Conservation (phyloP, 1,139 yeast species). For the Hyphopichia fennica region DNA sequence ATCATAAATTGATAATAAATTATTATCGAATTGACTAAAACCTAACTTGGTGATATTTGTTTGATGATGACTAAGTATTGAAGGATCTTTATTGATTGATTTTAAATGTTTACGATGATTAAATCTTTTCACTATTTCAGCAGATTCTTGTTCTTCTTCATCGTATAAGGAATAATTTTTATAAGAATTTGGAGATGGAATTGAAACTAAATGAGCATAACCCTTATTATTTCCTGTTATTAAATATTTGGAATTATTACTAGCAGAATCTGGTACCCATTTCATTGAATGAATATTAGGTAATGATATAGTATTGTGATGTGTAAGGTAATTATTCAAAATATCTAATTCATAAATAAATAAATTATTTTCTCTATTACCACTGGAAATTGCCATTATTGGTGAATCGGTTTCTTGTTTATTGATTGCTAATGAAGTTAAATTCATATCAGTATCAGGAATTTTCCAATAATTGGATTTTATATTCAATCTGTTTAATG, state of each 20-base stretch:
- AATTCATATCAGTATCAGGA: conserved; percentile 56
- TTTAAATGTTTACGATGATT: conserved; percentile 66
- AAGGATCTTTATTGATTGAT: conserved; percentile 20
- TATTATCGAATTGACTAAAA: conserved; percentile 17
- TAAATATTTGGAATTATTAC: conserved; percentile 34
- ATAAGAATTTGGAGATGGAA: conserved; percentile 50
- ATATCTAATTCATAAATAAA: conserved; percentile 61
- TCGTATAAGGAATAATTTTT: conserved; percentile 8
- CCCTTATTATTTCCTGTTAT: conserved; percentile 75
- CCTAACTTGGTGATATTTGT: conserved; percentile 29
- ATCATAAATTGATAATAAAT: conserved; percentile 57
- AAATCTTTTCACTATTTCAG: conserved; percentile 72
- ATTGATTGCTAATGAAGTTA: conserved; percentile 52
- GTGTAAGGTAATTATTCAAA: conserved; percentile 51
- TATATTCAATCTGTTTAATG: conserved; percentile 42
- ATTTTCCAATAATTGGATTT: conserved; percentile 71
- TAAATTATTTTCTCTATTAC: conserved; percentile 53
- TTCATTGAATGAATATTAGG: conserved; percentile 66
- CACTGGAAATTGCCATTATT: conserved; percentile 65
- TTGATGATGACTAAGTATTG: conserved; percentile 19
- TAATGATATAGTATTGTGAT: conserved; percentile 70
- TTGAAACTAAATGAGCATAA: conserved; percentile 60
- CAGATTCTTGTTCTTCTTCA: conserved; percentile 43
- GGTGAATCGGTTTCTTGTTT: conserved; percentile 21
- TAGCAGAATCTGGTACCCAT: conserved; percentile 52